Evolutionary conservation across 176 grass and related monocot species (phyloP).

Genomic region (Coix lacrymajobi): DNA sequence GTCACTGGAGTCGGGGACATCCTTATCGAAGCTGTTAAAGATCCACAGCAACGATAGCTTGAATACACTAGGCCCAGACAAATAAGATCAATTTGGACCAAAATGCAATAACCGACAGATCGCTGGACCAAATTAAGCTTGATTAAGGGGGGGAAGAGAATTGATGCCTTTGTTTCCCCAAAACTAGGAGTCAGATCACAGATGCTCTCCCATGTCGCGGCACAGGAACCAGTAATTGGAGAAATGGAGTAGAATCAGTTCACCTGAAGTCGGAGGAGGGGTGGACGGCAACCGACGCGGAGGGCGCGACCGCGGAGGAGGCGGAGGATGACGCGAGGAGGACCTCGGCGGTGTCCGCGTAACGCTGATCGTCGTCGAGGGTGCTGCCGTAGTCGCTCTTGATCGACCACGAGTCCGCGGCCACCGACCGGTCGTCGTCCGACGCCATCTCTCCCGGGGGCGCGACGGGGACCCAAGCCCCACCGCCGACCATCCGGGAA

Average conservation of each 20-base stretch:
- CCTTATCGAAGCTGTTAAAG: slow-evolving; percentile 81
- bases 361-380: slow-evolving; percentile 94
- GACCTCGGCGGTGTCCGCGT: slow-evolving; percentile 73
- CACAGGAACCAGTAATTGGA: neutral
- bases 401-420: slow-evolving; percentile 98
- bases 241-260: neutral
- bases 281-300: slow-evolving; percentile 34
- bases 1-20: slow-evolving; percentile 50
- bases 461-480: slow-evolving; percentile 1
- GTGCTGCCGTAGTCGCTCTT: slow-evolving; percentile 98
- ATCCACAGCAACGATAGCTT: neutral
- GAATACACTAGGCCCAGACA: neutral
- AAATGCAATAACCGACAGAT: slow-evolving; percentile 4
- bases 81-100: neutral
- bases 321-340: slow-evolving; percentile 51
- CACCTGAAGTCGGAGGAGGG: slow-evolving; percentile 76
- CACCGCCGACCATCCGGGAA: slow-evolving; percentile 25
- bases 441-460: slow-evolving; percentile 58
- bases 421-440: slow-evolving; percentile 89
- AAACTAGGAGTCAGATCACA: slow-evolving; percentile 23
- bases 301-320: slow-evolving; percentile 39
- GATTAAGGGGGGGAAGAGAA: neutral
- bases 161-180: neutral
- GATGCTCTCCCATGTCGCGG: neutral
- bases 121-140: slow-evolving; percentile 15